Base-by-base conservation (phyloP, 2,329 filamentous ascomycete species). In the Cercospora beticola region DNA sequence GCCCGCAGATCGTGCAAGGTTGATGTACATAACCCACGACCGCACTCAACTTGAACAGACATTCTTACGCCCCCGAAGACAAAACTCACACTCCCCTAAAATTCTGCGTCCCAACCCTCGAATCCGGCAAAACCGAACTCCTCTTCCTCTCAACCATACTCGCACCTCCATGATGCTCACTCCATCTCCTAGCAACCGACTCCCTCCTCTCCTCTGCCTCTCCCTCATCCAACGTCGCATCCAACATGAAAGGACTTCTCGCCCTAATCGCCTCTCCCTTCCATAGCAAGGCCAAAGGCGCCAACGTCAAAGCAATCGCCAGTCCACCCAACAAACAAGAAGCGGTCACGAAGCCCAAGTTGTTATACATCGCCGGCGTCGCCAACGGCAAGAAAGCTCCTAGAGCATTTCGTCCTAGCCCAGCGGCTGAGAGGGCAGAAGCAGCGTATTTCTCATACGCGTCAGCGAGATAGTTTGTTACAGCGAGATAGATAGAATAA, bases 401-500 rank as follows among this genome's bases (percentile, higher is more conserved):
- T 40, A 82, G 80, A 0, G 79, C 65, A 65, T 85, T 85, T 69
- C 84, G 82, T 4, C 81, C 78, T 26, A 84, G 77, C 0, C 78
- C 80, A 2, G 82, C 78, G 0, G 81, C 83, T 0, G 80, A 81
- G 9, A 84, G 77, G 0, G 82, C 82, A 33, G 80, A 83, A 0
- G 79, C 83, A 3, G 83, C 82, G 69, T 83, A 84, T 64, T 81
- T 82, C 10, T 78, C 77, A 66, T 85, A 85, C 1, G 82, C 78
- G 70, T 85, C 83, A 0, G 83, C 78, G 10, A 84, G 75, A 49
- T 85, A 85, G 57, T 80, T 80, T 52, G 83, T 79, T 1, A 83
- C 83, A 78, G 83, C 84, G 1, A 86, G 76, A 52, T 85, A 85
- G 0, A 86, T 78, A 2, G 80, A 82, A 68, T 85, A 85, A 68